Conservation (phyloP, 768 basidiomycete genomes). For the Lactarius tabidus region DNA sequence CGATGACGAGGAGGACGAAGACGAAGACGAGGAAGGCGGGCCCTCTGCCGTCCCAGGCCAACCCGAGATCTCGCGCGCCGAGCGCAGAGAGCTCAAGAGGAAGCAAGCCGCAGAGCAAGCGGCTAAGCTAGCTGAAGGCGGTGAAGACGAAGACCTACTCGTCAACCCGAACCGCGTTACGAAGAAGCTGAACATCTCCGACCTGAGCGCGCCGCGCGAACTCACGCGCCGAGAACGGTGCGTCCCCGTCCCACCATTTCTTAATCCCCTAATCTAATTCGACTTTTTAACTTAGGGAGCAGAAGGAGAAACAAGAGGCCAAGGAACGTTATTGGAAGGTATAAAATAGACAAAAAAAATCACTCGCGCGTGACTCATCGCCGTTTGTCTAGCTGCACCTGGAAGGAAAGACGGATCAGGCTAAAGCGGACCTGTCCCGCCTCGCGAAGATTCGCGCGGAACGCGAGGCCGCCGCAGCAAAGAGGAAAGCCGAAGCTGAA, state of each 20-base stretch:
- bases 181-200: conserved; percentile 74
- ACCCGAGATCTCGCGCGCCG: conserved; percentile 62
- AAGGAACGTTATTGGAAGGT: conserved; percentile 88
- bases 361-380: not conserved
- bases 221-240: conserved; percentile 65
- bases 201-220: conserved; percentile 61
- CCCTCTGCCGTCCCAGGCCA: conserved; percentile 32
- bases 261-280: not conserved
- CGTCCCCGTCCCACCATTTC: conserved; percentile 9
- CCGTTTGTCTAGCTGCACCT: conserved; percentile 50
- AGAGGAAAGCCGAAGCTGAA: conserved; percentile 84
- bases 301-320: conserved; percentile 88
- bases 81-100: conserved; percentile 82
- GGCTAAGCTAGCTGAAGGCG: conserved; percentile 47
- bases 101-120: conserved; percentile 48
- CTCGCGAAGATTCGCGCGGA: conserved; percentile 83
- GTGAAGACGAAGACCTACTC: conserved; percentile 63
- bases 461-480: conserved; percentile 82
- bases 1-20: conserved; percentile 42
- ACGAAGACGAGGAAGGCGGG: conserved; percentile 31
- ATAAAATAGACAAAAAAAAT: conserved; percentile 11
- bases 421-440: conserved; percentile 82
- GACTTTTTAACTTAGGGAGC: conserved; percentile 52
- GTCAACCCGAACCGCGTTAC: conserved; percentile 73
- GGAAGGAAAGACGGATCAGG: conserved; percentile 86